phyloP scores from a whole-genome alignment of 768 basidiomycete species.

The Agrocybe pediades region DNA sequence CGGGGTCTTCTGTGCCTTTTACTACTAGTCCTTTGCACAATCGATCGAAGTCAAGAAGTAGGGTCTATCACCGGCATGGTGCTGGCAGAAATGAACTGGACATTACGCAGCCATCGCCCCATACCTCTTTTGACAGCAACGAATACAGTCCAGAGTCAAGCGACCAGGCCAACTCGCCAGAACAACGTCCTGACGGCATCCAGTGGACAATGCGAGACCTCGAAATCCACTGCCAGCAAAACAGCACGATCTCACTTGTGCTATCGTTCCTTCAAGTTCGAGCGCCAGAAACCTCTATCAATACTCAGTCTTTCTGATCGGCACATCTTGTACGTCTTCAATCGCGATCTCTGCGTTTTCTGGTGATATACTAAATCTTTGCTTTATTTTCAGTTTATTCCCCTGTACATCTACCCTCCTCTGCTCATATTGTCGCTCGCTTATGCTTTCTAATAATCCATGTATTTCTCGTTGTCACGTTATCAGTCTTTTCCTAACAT shows the following conservation, averaged over 20 bases:
- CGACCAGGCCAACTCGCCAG: slow-evolving; percentile 19
- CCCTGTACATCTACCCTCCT: slow-evolving; percentile 12
- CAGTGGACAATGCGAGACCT: slow-evolving; percentile 84
- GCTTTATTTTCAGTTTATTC: not conserved
- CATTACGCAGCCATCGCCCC: slow-evolving; percentile 35
- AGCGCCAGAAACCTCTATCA: slow-evolving; percentile 35
- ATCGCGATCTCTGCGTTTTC: slow-evolving; percentile 1
- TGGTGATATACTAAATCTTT: slow-evolving; percentile 4
- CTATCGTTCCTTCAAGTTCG: slow-evolving; percentile 64
- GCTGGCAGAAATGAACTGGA: slow-evolving; percentile 67
- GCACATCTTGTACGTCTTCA: slow-evolving; percentile 5
- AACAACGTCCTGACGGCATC: slow-evolving; percentile 38
- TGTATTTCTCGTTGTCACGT: slow-evolving; percentile 16
- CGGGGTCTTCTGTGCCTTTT: slow-evolving; percentile 18
- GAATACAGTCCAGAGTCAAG: slow-evolving; percentile 20
- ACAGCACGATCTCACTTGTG: slow-evolving; percentile 80
- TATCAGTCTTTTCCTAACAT: slow-evolving; percentile 2
- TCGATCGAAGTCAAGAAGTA: slow-evolving; percentile 73
- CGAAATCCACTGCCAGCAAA: slow-evolving; percentile 84
- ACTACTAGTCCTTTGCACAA: slow-evolving; percentile 36
- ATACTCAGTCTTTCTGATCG: not conserved
- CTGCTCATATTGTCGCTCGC: slow-evolving; percentile 9
- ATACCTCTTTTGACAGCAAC: slow-evolving; percentile 32
- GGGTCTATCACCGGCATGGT: slow-evolving; percentile 63
- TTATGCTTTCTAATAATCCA: slow-evolving; percentile 24